Evolutionary conservation across 306 rosid species (phyloP), one percentile per base, ranked within the genome.

Genomic region (Echinosophora koreensis): DNA sequence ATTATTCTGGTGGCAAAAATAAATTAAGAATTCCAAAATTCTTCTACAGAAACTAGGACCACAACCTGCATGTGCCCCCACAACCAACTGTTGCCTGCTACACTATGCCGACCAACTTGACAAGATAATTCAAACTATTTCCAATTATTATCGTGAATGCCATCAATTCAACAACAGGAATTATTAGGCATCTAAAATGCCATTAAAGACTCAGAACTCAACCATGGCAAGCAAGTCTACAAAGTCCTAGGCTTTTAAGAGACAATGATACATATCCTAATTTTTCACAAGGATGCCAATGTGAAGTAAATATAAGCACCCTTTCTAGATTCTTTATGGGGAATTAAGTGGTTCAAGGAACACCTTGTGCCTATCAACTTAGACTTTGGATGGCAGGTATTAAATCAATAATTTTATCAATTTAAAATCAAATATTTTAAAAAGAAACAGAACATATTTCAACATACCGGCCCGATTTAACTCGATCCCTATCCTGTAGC

Each of bases 401-500:
- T 35, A 28, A 27, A 69, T 30, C 0, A 30, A 13, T 32, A 13
- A 42, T 51, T 75, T 22, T 32, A 51, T 41, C 44, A 78, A 74
- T 5, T 50, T n/a, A 27, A 55, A 54, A 6, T 54, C 5, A 61
- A 32, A 27, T 68, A n/a, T 4, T 12, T n/a, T 32, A 4, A 46
- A 38, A 80, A 27, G 14, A 83, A 49, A 28, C 15, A 18, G 8
- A 61, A 39, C 2, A 37, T 9, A 37, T 34, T 61, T 80, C 60
- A 12, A 89, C 92, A 37, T 86, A 96, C 99, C 87, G 87, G 92
- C 99, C 99, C 81, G 97, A 85, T 70, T 88, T 88, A 56, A 96
- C 84, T 44, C 97, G 81, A 74, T 92, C 99, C 94, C 88, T 88
- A 28, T 96, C 96, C 80, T 96, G 99, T 59, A 96, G 80, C 90